A percentile compares a stretch with the other conserved stretches of the same genome.
Evolutionary conservation across 305 asterid genomes (phyloP).

Genomic region (Solanum hybrid): DNA sequence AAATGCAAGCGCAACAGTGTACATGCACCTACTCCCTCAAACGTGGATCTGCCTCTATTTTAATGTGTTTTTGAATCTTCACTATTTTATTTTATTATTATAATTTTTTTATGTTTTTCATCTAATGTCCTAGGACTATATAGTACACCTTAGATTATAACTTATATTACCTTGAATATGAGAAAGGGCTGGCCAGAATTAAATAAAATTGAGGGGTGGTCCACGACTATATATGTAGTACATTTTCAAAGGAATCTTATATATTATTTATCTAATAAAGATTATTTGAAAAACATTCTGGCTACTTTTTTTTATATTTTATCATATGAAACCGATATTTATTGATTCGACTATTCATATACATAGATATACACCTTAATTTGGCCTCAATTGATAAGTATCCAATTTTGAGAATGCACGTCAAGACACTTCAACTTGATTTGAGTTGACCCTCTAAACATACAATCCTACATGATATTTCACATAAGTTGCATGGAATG

Average conservation of each 20-base stretch:
- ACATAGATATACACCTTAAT: not conserved
- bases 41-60: no score
- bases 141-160: not conserved
- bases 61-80: no score
- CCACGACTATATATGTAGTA: not conserved
- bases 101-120: no score
- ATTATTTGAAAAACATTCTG: not conserved
- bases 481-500: not conserved
- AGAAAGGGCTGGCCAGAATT: not conserved
- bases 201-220: not conserved
- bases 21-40: no score
- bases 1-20: no score
- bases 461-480: not conserved
- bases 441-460: not conserved
- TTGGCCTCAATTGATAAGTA: not conserved
- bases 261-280: not conserved
- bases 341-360: not conserved
- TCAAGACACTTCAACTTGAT: not conserved
- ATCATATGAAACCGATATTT: not conserved
- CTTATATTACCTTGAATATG: not conserved
- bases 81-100: no score
- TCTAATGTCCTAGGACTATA: not conserved
- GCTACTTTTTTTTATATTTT: not conserved
- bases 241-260: not conserved
- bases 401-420: not conserved